Evolutionary conservation across 495 filamentous ascomycete genomes (phyloP), one percentile per base, ranked within the genome.

Genomic region (Thermothielavioides terrestris): DNA sequence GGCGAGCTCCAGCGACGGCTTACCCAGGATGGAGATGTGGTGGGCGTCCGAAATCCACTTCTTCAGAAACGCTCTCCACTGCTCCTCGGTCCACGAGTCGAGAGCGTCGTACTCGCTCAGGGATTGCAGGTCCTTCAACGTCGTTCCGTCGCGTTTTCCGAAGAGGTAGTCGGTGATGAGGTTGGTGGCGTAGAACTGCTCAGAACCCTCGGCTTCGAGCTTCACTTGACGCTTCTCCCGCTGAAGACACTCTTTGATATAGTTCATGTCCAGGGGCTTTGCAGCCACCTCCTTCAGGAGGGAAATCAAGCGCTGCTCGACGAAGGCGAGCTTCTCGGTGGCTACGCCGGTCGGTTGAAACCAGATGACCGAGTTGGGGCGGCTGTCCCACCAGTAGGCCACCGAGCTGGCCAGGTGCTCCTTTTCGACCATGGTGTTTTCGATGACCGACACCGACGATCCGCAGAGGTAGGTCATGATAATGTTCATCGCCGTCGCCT

Each of bases 141-240:
- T 89, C 7, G 84, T 84, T 1, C 92, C 92, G 60, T 92, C 85
- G 36, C 87, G 77, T 46, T 82, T 82, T 26, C 91, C 94, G 54
- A 89, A 99, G 23, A 97, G 73, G 66, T 94, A 92, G 57, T 97
- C 90, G 12, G 80, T 84, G 56, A 97, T 92, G 35, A 95, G 80
- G 32, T 84, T 82, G 48, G 77, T 84, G 1, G 86, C 81, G 62
- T 88, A 92, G 27, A 84, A 85, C 11, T 79, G 72, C 28, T 81
- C 82, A 14, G 82, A 84, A 35, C 72, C 78, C 64, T 99, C 92
- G 5, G 83, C 81, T 4, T 83, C 76, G 50, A 85, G 88, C 59
- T 87, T 91, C 60, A 85, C 74, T 53, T 87, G 83, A 30, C 89
- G 81, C 44, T 77, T 75, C 62, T 89, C 84, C 34, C 90, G 77